Evolutionary conservation across 805 yeast genomes (phyloP).

Genomic region (Nakazawaea ernobii): DNA sequence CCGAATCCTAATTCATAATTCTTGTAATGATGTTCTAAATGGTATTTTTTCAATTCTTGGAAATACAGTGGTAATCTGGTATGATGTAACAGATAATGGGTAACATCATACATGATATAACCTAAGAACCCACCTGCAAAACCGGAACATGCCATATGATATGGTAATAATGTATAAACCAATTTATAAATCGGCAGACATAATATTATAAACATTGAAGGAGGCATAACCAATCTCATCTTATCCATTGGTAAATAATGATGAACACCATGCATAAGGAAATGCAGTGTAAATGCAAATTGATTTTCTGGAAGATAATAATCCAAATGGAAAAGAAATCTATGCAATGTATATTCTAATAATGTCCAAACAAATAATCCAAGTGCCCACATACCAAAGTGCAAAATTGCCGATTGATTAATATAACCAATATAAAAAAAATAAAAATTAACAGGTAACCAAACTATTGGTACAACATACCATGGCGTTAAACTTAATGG

Average conservation of each 20-base stretch:
- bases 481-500: slow-evolving; percentile 89
- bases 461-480: slow-evolving; percentile 83
- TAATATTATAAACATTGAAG: slow-evolving; percentile 68
- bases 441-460: slow-evolving; percentile 79
- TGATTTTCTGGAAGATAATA: slow-evolving; percentile 77
- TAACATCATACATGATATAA: slow-evolving; percentile 83
- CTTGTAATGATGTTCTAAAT: slow-evolving; percentile 96
- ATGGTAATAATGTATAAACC: slow-evolving; percentile 75
- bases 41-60: slow-evolving; percentile 81
- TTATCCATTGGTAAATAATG: slow-evolving; percentile 98
- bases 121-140: slow-evolving; percentile 97
- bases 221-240: slow-evolving; percentile 92
- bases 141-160: slow-evolving; percentile 80
- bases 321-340: slow-evolving; percentile 92
- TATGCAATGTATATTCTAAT: slow-evolving; percentile 80
- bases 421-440: slow-evolving; percentile 55
- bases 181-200: slow-evolving; percentile 76
- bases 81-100: slow-evolving; percentile 95
- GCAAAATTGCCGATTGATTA: slow-evolving; percentile 37
- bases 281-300: slow-evolving; percentile 73
- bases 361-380: slow-evolving; percentile 95
- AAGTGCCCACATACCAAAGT: slow-evolving; percentile 56
- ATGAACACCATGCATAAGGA: slow-evolving; percentile 91
- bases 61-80: slow-evolving; percentile 69
- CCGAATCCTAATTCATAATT: slow-evolving; percentile 97